Evolutionary conservation across 2,329 filamentous ascomycete genomes (phyloP).

Genomic region (Cytospora chrysosperma): DNA sequence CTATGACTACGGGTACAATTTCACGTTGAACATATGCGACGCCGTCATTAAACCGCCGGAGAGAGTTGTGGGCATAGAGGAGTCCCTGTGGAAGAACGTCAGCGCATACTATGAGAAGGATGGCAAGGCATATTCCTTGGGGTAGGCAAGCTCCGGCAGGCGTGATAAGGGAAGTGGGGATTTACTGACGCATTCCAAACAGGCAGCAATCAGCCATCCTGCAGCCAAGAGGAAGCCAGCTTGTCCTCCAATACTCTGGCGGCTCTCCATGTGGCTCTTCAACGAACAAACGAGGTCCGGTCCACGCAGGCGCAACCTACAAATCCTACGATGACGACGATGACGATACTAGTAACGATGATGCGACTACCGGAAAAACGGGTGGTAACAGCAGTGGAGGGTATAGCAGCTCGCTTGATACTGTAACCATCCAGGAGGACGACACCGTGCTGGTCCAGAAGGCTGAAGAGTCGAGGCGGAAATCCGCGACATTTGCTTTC

Average conservation of each 20-base stretch:
- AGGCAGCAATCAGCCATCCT: constrained; percentile 57
- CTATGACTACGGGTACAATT: constrained; percentile 77
- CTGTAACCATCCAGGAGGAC: constrained; percentile 31
- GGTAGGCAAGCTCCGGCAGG: constrained; percentile 59
- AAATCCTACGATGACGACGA: constrained; percentile 31
- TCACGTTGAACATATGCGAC: constrained; percentile 79
- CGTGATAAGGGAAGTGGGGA: not conserved
- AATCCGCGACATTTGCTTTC: constrained; percentile 88
- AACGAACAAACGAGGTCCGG: constrained; percentile 37
- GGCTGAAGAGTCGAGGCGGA: constrained; percentile 46
- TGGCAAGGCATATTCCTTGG: constrained; percentile 70
- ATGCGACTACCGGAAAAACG: constrained; percentile 14
- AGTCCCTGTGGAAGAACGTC: constrained; percentile 66
- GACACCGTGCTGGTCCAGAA: constrained; percentile 27
- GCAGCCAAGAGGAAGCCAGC: constrained; percentile 65
- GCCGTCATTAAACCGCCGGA: constrained; percentile 67
- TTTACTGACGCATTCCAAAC: constrained; percentile 22
- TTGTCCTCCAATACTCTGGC: constrained; percentile 73
- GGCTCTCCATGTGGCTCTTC: constrained; percentile 70
- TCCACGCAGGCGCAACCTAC: constrained; percentile 31
- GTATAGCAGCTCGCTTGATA: constrained; percentile 27
- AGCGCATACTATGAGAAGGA: constrained; percentile 71
- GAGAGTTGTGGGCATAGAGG: constrained; percentile 63
- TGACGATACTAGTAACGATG: constrained; percentile 35
- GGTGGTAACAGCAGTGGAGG: constrained; percentile 6